These are phyloP conservation scores for Neurospora tetraspora DNA, from an alignment of 495 filamentous ascomycete genomes.

Conservation along the genomic window DNA sequence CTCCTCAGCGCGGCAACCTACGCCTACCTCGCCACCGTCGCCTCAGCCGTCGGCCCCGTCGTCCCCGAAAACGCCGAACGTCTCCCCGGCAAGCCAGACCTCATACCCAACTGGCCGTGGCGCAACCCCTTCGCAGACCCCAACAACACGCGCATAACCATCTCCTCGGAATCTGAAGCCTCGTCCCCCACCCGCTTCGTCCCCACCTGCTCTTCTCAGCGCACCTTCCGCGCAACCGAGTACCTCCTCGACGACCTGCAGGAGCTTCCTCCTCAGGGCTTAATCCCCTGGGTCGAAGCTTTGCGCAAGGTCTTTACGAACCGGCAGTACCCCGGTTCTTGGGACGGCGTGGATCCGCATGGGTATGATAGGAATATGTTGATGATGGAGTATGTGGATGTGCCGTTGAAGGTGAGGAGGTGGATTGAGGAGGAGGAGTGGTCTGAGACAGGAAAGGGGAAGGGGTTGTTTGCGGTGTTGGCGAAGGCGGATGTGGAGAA, in stretches of 20 bases:
- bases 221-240: slow-evolving; percentile 18
- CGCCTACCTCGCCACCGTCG: slow-evolving; percentile 8
- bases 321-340: slow-evolving; percentile 25
- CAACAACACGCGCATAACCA: neutral
- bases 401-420: slow-evolving; percentile 22
- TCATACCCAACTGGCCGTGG: slow-evolving; percentile 21
- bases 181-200: neutral
- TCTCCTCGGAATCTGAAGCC: neutral
- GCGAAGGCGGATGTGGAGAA: slow-evolving; percentile 2
- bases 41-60: slow-evolving; percentile 16
- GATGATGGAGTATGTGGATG: slow-evolving; percentile 21
- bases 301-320: slow-evolving; percentile 20
- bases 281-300: slow-evolving; percentile 19
- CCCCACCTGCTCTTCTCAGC: slow-evolving; percentile 12
- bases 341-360: slow-evolving; percentile 30
- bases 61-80: slow-evolving; percentile 9
- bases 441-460: neutral
- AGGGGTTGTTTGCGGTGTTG: slow-evolving; percentile 24
- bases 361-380: slow-evolving; percentile 25
- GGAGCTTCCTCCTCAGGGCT: slow-evolving; percentile 13
- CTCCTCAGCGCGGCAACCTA: slow-evolving; percentile 4
- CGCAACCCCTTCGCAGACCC: slow-evolving; percentile 17
- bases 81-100: slow-evolving; percentile 13
- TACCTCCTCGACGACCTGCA: slow-evolving; percentile 26
- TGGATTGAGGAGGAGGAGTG: slow-evolving; percentile 30